Evolutionary conservation across 1,139 yeast genomes (phyloP), one percentile per base, ranked within the genome.

Genomic region (Taphrina wiesneri): DNA sequence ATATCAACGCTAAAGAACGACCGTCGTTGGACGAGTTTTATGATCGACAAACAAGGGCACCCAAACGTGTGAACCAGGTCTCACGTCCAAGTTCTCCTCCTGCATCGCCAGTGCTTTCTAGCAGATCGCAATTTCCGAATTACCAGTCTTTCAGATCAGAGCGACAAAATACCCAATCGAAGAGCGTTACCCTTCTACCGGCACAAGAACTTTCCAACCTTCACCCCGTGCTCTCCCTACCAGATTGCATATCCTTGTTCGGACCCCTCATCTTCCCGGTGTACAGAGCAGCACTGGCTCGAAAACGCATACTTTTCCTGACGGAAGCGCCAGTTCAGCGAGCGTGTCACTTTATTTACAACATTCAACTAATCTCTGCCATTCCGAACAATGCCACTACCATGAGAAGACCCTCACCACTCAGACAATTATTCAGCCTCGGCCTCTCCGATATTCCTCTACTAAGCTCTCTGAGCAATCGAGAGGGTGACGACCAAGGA

Each of bases 171-270:
- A 54, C 32, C 23, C 49, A 39, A 25, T 9, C 47, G 17, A 54
- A 39, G 36, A 39, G 15, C 15, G 26, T 36, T 4, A n/a, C 59
- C 11, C 49, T 54, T 5, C 19, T 54, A 21, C 59, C 59, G 9
- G 25, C 59, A 54, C 59, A 54, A 17, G 59, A 54, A 25, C 49
- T 54, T 5, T 54, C 59, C 19, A 54, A 54, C 39, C 59, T 54
- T 13, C 59, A 54, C 23, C 59, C 59, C 6, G 59, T 54, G 13
- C 59, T 54, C 9, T 54, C 59, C 3, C 34, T 54, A 39, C 59
- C 36, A 6, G 59, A 54, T 25, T 54, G 59, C 25, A 54, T 54
- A 3, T 54, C 59, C 5, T 36, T 54, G 9, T 54, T 54, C 34
- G 59, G 59, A 6, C 59, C 59, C 13, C 32, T 54, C 9, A 54